These are phyloP conservation scores for Aspergillus carlsbadensis DNA, from an alignment of 495 filamentous ascomycete genomes.

Conservation along the genomic window DNA sequence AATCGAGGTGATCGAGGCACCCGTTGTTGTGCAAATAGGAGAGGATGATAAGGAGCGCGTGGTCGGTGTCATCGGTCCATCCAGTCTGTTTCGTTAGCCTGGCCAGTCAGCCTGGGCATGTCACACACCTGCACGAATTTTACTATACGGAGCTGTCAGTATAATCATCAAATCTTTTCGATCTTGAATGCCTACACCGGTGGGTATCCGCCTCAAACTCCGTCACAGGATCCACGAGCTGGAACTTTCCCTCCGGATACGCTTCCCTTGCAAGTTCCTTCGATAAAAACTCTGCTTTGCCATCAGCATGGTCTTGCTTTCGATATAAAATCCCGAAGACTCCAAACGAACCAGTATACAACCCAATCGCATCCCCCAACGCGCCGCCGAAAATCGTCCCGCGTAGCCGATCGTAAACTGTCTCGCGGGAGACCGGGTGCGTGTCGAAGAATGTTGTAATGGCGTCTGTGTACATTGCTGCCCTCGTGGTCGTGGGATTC, in stretches of 20 bases:
- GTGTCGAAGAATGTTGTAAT: not conserved
- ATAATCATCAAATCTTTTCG: no score
- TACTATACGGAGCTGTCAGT: no score
- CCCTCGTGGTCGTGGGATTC: no score
- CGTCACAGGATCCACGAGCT: not conserved
- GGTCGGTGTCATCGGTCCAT: slow-evolving; percentile 7
- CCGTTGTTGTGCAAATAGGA: not conserved
- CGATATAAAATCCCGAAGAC: not conserved
- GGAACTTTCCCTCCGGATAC: not conserved
- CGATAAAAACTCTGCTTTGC: not conserved
- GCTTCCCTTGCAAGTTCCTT: not conserved
- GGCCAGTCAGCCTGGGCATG: not conserved
- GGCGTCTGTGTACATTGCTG: not conserved
- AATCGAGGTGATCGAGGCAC: not conserved
- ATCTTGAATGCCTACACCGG: not conserved
- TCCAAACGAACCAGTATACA: not conserved
- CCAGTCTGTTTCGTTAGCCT: not conserved
- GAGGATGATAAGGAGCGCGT: not conserved
- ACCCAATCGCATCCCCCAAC: not conserved
- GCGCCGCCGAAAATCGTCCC: slow-evolving; percentile 2
- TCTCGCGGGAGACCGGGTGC: not conserved
- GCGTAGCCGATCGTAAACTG: not conserved
- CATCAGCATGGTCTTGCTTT: no score
- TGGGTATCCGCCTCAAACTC: not conserved
- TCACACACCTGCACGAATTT: not conserved